Conservation (phyloP, 2,329 filamentous ascomycete species). For the Penicillium occitanis region DNA sequence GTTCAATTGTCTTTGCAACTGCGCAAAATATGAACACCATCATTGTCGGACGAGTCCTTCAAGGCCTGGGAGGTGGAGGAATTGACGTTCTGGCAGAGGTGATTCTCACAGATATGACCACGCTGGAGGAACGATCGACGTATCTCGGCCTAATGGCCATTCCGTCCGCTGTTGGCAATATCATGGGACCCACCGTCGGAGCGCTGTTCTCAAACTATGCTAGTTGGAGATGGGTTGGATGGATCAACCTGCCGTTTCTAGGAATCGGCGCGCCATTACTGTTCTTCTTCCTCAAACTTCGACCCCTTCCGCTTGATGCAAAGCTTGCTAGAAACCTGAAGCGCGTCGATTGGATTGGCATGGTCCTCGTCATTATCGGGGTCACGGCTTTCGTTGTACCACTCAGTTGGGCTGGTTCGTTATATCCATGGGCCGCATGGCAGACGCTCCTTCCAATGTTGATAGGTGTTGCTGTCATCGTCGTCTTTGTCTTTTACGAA, state of each 20-base stretch:
- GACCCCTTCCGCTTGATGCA: slow-evolving; percentile 38
- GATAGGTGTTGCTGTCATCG: slow-evolving; percentile 28
- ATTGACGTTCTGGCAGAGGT: slow-evolving; percentile 45
- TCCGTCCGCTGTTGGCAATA: slow-evolving; percentile 41
- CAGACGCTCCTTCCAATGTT: slow-evolving; percentile 31
- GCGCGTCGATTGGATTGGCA: slow-evolving; percentile 32
- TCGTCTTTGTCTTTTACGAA: slow-evolving; percentile 26
- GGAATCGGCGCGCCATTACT: slow-evolving; percentile 28
- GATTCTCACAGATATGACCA: slow-evolving; percentile 49
- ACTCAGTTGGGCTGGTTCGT: slow-evolving; percentile 33
- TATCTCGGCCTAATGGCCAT: slow-evolving; percentile 30
- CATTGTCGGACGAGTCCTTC: slow-evolving; percentile 55
- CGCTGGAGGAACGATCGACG: slow-evolving; percentile 37
- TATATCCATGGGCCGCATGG: slow-evolving; percentile 33
- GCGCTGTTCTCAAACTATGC: slow-evolving; percentile 29
- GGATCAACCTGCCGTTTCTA: slow-evolving; percentile 32
- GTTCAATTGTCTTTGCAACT: slow-evolving; percentile 54
- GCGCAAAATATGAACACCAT: slow-evolving; percentile 48
- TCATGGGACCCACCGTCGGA: slow-evolving; percentile 48
- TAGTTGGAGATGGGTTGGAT: slow-evolving; percentile 37
- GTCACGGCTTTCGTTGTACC: slow-evolving; percentile 33
- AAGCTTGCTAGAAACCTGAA: slow-evolving; percentile 47
- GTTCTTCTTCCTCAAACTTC: slow-evolving; percentile 30
- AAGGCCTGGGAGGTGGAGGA: slow-evolving; percentile 54
- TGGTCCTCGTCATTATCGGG: slow-evolving; percentile 29